A percentile compares a stretch with the other conserved stretches of the same genome.
phyloP scores from a whole-genome alignment of 2,329 filamentous ascomycete species.

The Acrocalymma vagum region DNA sequence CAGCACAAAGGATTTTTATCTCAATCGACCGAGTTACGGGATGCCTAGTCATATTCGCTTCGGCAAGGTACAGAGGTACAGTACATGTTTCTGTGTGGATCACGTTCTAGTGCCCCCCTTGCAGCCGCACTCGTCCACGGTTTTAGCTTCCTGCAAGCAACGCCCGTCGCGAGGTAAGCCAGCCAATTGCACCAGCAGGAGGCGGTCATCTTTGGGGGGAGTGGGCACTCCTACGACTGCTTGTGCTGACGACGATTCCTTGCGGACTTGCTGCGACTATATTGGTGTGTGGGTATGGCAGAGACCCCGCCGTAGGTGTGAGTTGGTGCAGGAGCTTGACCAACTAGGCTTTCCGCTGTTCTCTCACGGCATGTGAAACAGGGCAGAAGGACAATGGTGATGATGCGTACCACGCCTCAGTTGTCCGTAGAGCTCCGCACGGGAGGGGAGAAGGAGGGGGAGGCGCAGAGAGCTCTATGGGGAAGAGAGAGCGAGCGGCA shows the following conservation, averaged over 20 bases:
- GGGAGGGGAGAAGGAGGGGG: neutral
- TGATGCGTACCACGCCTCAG: conserved; percentile 23
- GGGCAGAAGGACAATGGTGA: conserved; percentile 27
- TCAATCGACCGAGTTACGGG: conserved; percentile 26
- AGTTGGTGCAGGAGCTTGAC: conserved; percentile 20
- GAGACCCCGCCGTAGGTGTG: conserved; percentile 10
- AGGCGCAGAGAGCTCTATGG: too few species aligned
- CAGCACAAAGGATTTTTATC: conserved; percentile 14
- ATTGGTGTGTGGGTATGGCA: conserved; percentile 19
- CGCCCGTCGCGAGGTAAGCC: conserved; percentile 14
- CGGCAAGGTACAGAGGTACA: conserved; percentile 50
- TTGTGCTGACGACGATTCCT: conserved; percentile 27
- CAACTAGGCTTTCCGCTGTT: too few species aligned
- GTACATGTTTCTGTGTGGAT: conserved; percentile 38
- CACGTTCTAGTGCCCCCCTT: conserved; percentile 44
- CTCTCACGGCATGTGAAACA: conserved; percentile 40
- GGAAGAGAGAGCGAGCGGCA: neutral
- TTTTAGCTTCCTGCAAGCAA: conserved; percentile 37
- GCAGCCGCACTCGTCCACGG: conserved; percentile 41
- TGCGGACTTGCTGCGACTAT: conserved; percentile 14
- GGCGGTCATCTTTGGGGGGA: conserved; percentile 23
- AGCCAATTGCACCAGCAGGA: conserved; percentile 32
- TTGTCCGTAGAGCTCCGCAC: neutral
- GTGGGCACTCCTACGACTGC: conserved; percentile 17
- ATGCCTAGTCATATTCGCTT: conserved; percentile 47